Evolutionary conservation across 805 yeast genomes (phyloP), one percentile per base, ranked within the genome.

Genomic region (Candida fluviatilis): DNA sequence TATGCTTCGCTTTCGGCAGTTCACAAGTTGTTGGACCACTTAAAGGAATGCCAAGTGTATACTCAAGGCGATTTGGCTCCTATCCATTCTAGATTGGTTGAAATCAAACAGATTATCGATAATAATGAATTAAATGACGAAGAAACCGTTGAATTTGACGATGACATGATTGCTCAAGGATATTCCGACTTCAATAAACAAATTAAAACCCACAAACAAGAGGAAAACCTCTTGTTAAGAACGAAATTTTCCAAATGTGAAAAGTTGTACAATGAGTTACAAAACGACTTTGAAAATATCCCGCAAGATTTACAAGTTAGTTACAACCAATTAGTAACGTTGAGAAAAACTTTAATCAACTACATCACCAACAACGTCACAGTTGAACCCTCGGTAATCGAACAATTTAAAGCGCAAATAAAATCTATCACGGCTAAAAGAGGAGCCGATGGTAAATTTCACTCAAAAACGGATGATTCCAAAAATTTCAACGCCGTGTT

Each of bases 1-100:
- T 93, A 85, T 62, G 91, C 95, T 4, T 85, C 95, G 3, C 65
- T 91, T 30, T 73, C 89, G 30, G 88, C 98, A 0, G 95, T 93
- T 15, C 83, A 82, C 61, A 79, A 93, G 49, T 66, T 93, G 41
- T 69, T 93, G 48, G 85, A 79, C 46, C 98, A 91, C 62, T 66
- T 91, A 44, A 76, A 78, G 47, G 96, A 86, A 55, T 77, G 86
- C 35, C 80, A 80, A 39, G 87, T 86, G 15, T 91, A 81, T 60
- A 89, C 97, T 1, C 78, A 77, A 39, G 85, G 84, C 49, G 99
- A 93, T 58, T 72, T 89, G 47, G 66, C 70, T 42, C 95, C 96
- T 1, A 84, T 93, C 36, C 71, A 77, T 41, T 77, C 72, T 37
- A 75, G 98, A 45, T 66, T 93, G 41, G 68, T 65, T 33, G 95